Conservation (phyloP, 768 basidiomycete genomes). For the Naganishia vishniacii region DNA sequence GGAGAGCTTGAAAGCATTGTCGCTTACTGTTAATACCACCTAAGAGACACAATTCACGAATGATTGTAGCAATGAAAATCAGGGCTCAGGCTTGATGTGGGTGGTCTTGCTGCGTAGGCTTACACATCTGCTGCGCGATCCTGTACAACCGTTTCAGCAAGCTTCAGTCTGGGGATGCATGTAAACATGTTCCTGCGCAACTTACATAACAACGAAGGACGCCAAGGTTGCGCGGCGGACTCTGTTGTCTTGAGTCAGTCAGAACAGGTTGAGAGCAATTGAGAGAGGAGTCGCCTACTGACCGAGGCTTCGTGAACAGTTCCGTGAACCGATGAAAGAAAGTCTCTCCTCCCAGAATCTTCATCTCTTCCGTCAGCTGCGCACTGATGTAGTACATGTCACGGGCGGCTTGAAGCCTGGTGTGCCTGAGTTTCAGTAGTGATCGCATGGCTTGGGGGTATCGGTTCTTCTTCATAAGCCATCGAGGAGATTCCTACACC, state of each 20-base stretch:
- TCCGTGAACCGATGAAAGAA: slow-evolving; percentile 48
- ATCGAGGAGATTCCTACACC: slow-evolving; percentile 41
- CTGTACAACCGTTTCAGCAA: neutral
- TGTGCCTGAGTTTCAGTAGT: slow-evolving; percentile 46
- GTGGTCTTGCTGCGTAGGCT: too few species aligned
- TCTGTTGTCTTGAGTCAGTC: neutral
- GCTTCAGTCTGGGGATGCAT: too few species aligned
- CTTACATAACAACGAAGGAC: slow-evolving; percentile 48
- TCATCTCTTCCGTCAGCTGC: slow-evolving; percentile 47
- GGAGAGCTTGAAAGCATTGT: neutral
- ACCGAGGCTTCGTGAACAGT: slow-evolving; percentile 50
- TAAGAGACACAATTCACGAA: neutral
- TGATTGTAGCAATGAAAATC: too few species aligned
- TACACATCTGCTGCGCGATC: slow-evolving; percentile 38
- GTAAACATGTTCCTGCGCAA: neutral
- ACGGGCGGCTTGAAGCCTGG: slow-evolving; percentile 50
- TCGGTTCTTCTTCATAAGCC: slow-evolving; percentile 50
- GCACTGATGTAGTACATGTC: slow-evolving; percentile 51
- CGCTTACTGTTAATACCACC: slow-evolving; percentile 11
- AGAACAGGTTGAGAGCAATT: neutral
- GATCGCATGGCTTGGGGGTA: slow-evolving; percentile 45
- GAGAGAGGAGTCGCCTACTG: too few species aligned
- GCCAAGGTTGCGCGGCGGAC: slow-evolving; percentile 50
- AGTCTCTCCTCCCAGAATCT: slow-evolving; percentile 36
- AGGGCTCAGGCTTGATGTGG: too few species aligned